Percentiles rank a stretch among this genome's conserved stretches.
Conservation (phyloP, 768 basidiomycete species). For the Leucocoprinus sp. region DNA sequence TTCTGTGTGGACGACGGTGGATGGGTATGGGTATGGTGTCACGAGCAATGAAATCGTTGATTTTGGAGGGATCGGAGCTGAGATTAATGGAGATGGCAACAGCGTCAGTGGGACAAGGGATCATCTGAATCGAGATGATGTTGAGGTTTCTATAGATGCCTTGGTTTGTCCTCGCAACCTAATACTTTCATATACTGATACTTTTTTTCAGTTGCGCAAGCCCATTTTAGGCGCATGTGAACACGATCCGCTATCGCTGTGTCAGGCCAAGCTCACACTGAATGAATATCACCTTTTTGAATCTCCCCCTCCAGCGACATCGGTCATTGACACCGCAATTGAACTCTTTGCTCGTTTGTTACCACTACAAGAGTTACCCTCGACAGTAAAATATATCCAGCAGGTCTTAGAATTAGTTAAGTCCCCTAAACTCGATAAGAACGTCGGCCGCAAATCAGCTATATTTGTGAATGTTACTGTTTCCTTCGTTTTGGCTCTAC, state of each 20-base stretch:
- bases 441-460: constrained; percentile 79
- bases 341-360: constrained; percentile 76
- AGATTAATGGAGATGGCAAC: constrained; percentile 27
- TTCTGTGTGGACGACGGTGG: constrained; percentile 76
- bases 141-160: constrained; percentile 73
- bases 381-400: constrained; percentile 44
- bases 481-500: constrained; percentile 63
- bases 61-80: constrained; percentile 28
- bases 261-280: constrained; percentile 37
- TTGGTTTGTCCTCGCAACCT: constrained; percentile 43
- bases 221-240: constrained; percentile 82
- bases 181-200: constrained; percentile 1
- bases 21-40: constrained; percentile 90
- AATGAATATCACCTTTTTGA: constrained; percentile 42
- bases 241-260: constrained; percentile 74
- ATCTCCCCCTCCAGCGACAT: constrained; percentile 69
- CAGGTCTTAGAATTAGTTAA: constrained; percentile 57
- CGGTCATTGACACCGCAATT: constrained; percentile 85
- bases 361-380: constrained; percentile 62
- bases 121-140: constrained; percentile 63
- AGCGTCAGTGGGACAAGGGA: constrained; percentile 30
- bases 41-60: constrained; percentile 55
- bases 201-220: constrained; percentile 44
- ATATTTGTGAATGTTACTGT: constrained; percentile 73
- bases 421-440: constrained; percentile 79